A percentile compares a stretch with the other conserved stretches of the same genome.
These are phyloP conservation scores for Sporothrix globosa DNA, from an alignment of 2,329 filamentous ascomycete species.

Conservation along the genomic window DNA sequence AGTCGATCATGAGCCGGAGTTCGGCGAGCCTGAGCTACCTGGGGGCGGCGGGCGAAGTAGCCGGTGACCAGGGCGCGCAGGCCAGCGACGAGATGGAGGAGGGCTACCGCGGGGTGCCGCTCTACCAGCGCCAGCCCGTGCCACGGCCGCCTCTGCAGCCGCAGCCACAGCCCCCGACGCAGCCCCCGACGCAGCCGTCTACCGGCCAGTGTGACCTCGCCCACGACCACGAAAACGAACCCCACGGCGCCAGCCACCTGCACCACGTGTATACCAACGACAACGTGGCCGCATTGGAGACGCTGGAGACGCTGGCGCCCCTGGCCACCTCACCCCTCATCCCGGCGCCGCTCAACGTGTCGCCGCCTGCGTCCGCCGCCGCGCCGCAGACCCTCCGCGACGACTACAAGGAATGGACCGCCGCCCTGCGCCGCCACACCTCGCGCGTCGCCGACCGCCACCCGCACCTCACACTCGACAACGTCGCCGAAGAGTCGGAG, in stretches of 20 bases:
- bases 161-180: background rate
- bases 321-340: background rate
- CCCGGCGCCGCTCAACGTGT: background rate
- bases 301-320: background rate
- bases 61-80: constrained; percentile 17
- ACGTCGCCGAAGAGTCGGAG: background rate
- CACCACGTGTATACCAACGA: no score
- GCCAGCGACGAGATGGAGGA: constrained; percentile 21
- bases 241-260: background rate
- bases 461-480: constrained; percentile 32
- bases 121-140: constrained; percentile 9
- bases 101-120: constrained; percentile 1
- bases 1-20: constrained; percentile 46
- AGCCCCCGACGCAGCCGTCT: background rate
- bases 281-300: background rate
- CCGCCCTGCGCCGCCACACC: constrained; percentile 39
- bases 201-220: background rate
- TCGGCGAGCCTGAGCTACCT: constrained; percentile 30
- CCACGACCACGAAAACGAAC: background rate
- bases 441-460: constrained; percentile 37
- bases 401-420: constrained; percentile 48
- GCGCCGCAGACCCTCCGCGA: constrained; percentile 37
- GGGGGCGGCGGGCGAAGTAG: background rate
- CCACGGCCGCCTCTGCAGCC: background rate
- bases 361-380: background rate